Evolutionary conservation across 305 asterid genomes (phyloP), one percentile per base, ranked within the genome.

Genomic region (Stenogyne calaminthoides): DNA sequence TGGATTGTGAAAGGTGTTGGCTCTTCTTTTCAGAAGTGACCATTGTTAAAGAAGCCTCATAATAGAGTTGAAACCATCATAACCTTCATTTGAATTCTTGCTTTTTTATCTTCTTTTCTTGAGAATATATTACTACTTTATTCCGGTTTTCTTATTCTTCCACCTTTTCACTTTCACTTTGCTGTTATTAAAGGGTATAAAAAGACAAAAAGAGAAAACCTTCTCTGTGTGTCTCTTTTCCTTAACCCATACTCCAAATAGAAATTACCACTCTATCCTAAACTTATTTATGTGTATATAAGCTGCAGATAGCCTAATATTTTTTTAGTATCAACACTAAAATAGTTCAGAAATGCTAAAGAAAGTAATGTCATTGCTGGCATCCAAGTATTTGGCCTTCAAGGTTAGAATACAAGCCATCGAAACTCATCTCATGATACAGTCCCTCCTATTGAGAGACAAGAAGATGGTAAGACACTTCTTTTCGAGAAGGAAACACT

Each of bases 391-490:
- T 63, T 15, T 36, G 75, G 69, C 75, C 34, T 39, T 76, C 55
- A 80, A 72, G 70, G 60, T 15, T 27, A 56, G 74, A 51, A 32
- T 77, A 12, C 60, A 81, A 67, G 84, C 71, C 44, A 58, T 73
- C 9, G 81, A 80, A 75, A 76, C 84, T 49, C 81, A 73, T 27
- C 64, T 80, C 64, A 77, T 73, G 64, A 76, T 80, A 69, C 73
- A 72, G 18, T 72, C 73, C 19, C 82, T 78, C 19, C 70, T 80
- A 20, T 34, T 80, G 59, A 52, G 72, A 37, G 84, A 80, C 77
- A 80, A 68, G 77, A 80, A 54, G 77, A 44, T 72, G 67, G 8
- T 68, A 44, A 47, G 47, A 7, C 78, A 76, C 54, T 71, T 72
- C 70, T 46, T 46, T 67, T 51, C 78, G 11, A 36, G 68, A 61